A percentile compares a stretch with the other conserved stretches of the same genome.
Conservation (phyloP, 2,329 filamentous ascomycete species). For the Pseudogymnoascus sp. region DNA sequence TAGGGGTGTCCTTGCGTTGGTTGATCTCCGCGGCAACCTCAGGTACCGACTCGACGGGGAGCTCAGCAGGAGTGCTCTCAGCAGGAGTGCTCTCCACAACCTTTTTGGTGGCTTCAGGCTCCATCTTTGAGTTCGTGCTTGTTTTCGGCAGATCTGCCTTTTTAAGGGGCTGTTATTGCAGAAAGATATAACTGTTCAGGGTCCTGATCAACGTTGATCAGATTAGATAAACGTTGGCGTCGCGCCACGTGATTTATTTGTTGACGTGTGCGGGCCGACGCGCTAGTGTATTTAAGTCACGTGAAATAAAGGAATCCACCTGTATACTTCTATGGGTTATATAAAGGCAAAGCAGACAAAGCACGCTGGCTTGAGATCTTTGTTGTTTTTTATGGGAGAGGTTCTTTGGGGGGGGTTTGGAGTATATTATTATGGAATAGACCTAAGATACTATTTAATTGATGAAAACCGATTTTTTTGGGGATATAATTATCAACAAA, state of each 20-base stretch:
- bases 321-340: not conserved
- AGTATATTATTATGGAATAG: not conserved
- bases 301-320: not conserved
- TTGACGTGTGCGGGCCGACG: not conserved
- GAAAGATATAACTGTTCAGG: slow-evolving; percentile 3
- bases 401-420: not conserved
- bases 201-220: not conserved
- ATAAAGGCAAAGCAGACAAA: not conserved
- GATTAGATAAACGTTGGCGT: not conserved
- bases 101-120: not conserved
- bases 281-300: not conserved
- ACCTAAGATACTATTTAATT: not conserved
- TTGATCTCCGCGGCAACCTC: not conserved
- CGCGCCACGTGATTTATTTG: not conserved
- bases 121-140: slow-evolving; percentile 6
- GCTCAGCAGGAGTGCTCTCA: not conserved
- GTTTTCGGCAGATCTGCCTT: not conserved
- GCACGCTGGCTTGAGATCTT: not conserved
- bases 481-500: not conserved
- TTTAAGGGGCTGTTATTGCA: not conserved
- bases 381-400: not conserved
- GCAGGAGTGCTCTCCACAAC: not conserved
- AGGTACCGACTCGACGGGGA: not conserved
- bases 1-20: not conserved
- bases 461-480: too few relatives aligned